Evolutionary conservation across 164 flowering plant genomes (phyloP).

Genomic region (Pachysandra terminalis): DNA sequence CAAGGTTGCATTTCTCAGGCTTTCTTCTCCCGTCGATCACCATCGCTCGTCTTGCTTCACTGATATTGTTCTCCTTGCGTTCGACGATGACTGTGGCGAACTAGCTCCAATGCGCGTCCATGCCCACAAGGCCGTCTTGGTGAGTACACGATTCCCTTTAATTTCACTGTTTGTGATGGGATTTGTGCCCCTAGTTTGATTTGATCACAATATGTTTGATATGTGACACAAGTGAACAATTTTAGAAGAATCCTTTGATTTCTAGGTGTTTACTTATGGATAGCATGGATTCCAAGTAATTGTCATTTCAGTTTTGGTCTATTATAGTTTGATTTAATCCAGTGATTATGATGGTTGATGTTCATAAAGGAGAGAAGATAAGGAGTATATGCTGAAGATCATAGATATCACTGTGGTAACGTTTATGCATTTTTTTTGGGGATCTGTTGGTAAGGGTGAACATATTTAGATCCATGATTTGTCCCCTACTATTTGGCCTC

Average conservation of each 20-base stretch:
- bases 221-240: not conserved
- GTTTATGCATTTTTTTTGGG: too few species aligned
- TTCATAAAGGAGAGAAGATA: too few species aligned
- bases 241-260: not conserved
- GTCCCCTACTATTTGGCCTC: too few species aligned
- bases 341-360: too few species aligned
- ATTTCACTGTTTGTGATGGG: not conserved
- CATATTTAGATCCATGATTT: too few species aligned
- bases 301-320: too few species aligned
- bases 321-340: too few species aligned
- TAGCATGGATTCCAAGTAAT: too few species aligned
- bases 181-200: not conserved
- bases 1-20: slow-evolving; percentile 60
- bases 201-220: slow-evolving; percentile 2
- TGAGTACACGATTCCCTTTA: slow-evolving; percentile 19
- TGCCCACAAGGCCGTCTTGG: slow-evolving; percentile 82
- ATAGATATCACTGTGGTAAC: too few species aligned
- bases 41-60: slow-evolving; percentile 30
- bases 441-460: too few species aligned
- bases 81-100: slow-evolving; percentile 30
- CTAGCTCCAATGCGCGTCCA: slow-evolving; percentile 33
- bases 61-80: slow-evolving; percentile 63
- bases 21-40: slow-evolving; percentile 36
- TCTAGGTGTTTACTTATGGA: not conserved
- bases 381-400: too few species aligned